These are phyloP conservation scores for Nakaseomyces delphensis DNA, from an alignment of 1,139 yeast genomes.

Conservation along the genomic window DNA sequence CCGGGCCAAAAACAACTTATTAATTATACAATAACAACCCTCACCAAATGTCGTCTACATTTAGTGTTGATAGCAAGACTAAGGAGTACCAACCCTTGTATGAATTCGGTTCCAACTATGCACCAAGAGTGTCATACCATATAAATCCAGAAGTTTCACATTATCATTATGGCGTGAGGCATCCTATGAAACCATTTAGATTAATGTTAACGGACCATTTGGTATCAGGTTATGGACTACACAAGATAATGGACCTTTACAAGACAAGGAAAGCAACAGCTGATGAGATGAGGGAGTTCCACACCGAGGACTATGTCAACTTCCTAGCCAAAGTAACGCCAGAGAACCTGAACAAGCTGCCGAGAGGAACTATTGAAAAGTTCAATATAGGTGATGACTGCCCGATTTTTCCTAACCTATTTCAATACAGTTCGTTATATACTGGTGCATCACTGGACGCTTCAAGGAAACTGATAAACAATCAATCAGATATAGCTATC, in stretches of 20 bases:
- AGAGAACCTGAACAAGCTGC: constrained; percentile 54
- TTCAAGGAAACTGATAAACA: constrained; percentile 69
- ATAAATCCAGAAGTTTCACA: constrained; percentile 74
- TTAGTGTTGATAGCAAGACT: constrained; percentile 48
- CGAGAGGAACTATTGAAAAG: constrained; percentile 49
- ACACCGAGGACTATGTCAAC: constrained; percentile 78
- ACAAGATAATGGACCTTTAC: constrained; percentile 84
- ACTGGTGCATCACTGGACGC: constrained; percentile 95
- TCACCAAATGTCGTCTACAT: constrained; percentile 21
- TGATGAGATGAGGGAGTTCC: constrained; percentile 72
- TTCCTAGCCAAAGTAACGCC: constrained; percentile 78
- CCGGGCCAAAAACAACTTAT: too few species aligned
- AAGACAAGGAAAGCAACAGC: constrained; percentile 74
- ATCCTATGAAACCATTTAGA: constrained; percentile 98
- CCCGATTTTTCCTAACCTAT: constrained; percentile 93
- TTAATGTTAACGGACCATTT: constrained; percentile 89
- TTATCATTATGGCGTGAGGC: constrained; percentile 84
- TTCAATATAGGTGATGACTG: constrained; percentile 97
- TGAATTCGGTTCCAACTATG: constrained; percentile 36
- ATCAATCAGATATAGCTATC: constrained; percentile 89
- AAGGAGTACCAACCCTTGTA: constrained; percentile 46
- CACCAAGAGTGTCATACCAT: constrained; percentile 72
- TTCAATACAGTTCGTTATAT: constrained; percentile 75
- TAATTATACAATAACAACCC: too few species aligned
- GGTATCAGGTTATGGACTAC: constrained; percentile 74